Conservation (phyloP, 73 alveolate species). For the Paramecium caudatum region DNA sequence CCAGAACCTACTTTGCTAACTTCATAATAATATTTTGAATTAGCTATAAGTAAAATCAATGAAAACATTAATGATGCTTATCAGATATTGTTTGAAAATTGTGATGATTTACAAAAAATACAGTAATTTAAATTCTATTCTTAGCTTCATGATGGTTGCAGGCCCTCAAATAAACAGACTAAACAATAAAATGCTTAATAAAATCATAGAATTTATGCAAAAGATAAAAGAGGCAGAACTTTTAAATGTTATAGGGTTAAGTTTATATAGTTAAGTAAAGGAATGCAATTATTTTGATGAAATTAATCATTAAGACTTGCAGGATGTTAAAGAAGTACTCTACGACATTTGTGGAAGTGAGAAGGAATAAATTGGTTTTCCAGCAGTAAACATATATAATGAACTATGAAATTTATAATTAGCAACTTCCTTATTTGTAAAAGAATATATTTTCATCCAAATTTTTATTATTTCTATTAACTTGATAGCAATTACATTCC, state of each 20-base stretch:
- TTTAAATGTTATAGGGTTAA: conserved; percentile 9
- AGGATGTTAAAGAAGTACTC: not conserved
- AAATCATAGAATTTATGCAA: conserved; percentile 3
- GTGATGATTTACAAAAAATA: conserved; percentile 40
- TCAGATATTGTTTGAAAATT: conserved; percentile 1
- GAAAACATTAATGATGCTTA: not conserved
- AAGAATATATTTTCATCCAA: too few species aligned
- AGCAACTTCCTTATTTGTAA: too few species aligned
- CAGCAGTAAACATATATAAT: conserved; percentile 40
- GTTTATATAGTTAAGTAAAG: not conserved
- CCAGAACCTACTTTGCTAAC: too few species aligned
- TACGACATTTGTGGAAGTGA: conserved; percentile 24
- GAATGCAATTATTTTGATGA: conserved; percentile 22
- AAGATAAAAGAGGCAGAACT: not conserved
- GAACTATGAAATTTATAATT: conserved; percentile 23
- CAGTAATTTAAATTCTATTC: not conserved
- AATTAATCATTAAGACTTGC: not conserved
- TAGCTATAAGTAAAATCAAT: not conserved
- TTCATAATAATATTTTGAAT: conserved; percentile 37
- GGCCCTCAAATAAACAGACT: not conserved
- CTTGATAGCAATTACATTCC: too few species aligned
- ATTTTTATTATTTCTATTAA: too few species aligned
- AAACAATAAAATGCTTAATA: not conserved
- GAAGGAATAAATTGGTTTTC: not conserved
- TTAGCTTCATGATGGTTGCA: conserved; percentile 14